These are phyloP conservation scores for Bathelium albidoporum DNA, from an alignment of 495 filamentous ascomycete genomes.

Conservation along the genomic window DNA sequence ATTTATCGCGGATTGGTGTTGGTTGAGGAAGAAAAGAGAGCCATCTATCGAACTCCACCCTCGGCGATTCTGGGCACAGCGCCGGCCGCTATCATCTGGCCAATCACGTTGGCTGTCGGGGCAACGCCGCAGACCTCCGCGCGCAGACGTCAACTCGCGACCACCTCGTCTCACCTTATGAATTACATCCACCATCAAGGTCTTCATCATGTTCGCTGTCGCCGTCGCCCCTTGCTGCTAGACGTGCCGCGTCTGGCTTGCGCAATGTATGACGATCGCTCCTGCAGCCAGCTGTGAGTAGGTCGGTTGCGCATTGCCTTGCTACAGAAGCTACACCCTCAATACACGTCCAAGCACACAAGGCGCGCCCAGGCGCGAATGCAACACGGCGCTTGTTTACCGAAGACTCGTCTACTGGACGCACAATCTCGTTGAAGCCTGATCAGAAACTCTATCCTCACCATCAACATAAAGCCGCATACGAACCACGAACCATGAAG, in stretches of 20 bases:
- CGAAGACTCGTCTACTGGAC: no score
- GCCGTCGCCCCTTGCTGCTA: conserved; percentile 31
- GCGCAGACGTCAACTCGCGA: background rate
- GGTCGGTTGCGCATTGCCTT: conserved; percentile 21
- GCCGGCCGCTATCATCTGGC: background rate
- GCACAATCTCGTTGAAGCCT: background rate
- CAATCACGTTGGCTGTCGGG: background rate
- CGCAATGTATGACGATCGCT: conserved; percentile 21
- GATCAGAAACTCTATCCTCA: background rate
- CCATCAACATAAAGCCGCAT: background rate
- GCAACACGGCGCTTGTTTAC: no score
- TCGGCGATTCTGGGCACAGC: background rate
- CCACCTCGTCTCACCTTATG: background rate
- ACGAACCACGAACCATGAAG: conserved; percentile 9
- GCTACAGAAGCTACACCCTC: conserved; percentile 17
- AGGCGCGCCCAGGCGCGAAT: conserved; percentile 6
- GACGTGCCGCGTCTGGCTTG: conserved; percentile 36
- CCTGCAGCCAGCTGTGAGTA: conserved; percentile 32
- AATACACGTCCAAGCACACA: conserved; percentile 11
- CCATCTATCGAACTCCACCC: no score
- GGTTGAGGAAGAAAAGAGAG: background rate
- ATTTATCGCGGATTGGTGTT: background rate
- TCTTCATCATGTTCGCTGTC: conserved; percentile 17
- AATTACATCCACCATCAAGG: background rate
- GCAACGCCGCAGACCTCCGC: conserved; percentile 4